A percentile compares a stretch with the other conserved stretches of the same genome.
Conservation (phyloP, 139 green algal genomes). For the Volvox reticuliferus region DNA sequence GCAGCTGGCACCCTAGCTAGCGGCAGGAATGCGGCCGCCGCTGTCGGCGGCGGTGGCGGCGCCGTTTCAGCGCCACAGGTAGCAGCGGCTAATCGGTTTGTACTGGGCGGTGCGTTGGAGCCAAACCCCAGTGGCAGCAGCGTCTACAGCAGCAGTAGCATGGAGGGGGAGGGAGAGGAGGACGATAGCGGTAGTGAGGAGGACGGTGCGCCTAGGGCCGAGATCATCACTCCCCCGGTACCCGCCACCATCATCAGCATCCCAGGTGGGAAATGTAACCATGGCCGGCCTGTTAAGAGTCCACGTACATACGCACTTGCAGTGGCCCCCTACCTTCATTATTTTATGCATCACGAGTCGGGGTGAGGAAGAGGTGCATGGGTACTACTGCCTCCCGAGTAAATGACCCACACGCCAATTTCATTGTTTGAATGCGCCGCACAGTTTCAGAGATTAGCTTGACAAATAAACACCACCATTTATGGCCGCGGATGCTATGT, state of each 20-base stretch:
- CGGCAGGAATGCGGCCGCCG: background rate
- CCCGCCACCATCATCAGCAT: background rate
- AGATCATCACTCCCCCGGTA: conserved; percentile 5
- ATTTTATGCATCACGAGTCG: too few relatives aligned
- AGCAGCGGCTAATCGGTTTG: too few relatives aligned
- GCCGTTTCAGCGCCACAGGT: background rate
- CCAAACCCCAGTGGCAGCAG: conserved; percentile 5
- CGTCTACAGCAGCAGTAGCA: conserved; percentile 5
- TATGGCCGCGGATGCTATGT: too few relatives aligned
- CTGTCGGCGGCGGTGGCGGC: background rate
- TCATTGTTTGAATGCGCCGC: too few relatives aligned
- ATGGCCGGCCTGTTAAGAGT: too few relatives aligned
- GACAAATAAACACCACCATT: too few relatives aligned
- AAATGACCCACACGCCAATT: too few relatives aligned
- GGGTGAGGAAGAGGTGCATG: too few relatives aligned
- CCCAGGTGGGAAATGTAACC: conserved; percentile 2
- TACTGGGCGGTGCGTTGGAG: background rate
- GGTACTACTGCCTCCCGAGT: too few relatives aligned
- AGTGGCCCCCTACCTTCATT: too few relatives aligned
- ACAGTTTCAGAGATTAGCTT: too few relatives aligned
- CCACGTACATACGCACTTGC: too few relatives aligned
- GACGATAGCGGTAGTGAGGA: background rate
- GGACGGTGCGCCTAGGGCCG: background rate
- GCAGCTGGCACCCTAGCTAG: background rate
- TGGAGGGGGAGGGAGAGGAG: background rate